phyloP scores from a whole-genome alignment of 208 protist species.

The Leishmania lainsoni region DNA sequence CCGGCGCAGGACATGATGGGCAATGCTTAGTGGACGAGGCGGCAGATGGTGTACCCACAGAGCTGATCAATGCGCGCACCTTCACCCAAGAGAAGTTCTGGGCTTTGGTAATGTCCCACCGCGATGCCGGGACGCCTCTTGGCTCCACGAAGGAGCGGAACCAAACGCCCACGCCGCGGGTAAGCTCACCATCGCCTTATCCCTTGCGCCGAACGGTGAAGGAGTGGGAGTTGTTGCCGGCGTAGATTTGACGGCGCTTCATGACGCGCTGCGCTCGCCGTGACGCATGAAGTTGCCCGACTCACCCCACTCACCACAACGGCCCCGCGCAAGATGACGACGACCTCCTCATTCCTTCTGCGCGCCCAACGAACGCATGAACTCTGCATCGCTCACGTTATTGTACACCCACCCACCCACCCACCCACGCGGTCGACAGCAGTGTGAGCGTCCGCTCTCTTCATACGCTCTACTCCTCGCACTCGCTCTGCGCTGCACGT shows the following conservation, averaged over 20 bases:
- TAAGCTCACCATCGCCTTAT: not conserved
- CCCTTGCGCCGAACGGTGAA: constrained; percentile 25
- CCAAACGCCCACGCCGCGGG: not conserved
- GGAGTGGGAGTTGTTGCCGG: constrained; percentile 20
- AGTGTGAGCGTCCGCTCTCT: too few species aligned
- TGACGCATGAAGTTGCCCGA: not conserved
- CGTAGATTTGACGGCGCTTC: constrained; percentile 7
- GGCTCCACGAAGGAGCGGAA: not conserved
- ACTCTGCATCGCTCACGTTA: too few species aligned
- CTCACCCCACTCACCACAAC: not conserved
- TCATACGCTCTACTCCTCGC: too few species aligned
- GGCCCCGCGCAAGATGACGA: not conserved
- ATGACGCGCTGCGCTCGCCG: not conserved
- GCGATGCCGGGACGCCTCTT: constrained; percentile 9
- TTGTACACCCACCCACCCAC: too few species aligned
- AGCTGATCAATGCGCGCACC: not conserved
- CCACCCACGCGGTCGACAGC: too few species aligned
- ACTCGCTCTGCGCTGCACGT: too few species aligned
- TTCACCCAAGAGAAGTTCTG: constrained; percentile 23
- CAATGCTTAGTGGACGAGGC: not conserved
- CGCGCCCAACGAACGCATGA: not conserved
- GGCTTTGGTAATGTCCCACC: constrained; percentile 16
- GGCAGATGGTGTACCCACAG: constrained; percentile 3
- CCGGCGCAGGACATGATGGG: not conserved
- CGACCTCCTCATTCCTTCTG: not conserved